phyloP scores from a whole-genome alignment of 176 grass and related monocot genomes.

The Olyra latifolia region DNA sequence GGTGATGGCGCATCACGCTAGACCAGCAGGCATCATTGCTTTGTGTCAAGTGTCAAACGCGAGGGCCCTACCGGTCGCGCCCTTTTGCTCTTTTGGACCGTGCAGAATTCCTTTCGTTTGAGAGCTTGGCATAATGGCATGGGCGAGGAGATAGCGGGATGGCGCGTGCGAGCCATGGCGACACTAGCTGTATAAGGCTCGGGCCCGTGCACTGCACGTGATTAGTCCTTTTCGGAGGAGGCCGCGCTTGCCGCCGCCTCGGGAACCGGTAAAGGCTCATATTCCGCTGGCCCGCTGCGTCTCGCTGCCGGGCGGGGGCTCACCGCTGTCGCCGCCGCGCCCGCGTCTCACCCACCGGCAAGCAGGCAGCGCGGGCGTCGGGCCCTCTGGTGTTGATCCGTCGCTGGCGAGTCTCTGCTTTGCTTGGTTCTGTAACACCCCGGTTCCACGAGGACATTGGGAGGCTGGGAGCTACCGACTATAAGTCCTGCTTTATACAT shows the following conservation, averaged over 20 bases:
- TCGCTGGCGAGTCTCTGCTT: not conserved
- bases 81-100: conserved; percentile 38
- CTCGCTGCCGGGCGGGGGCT: not conserved
- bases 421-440: too few relatives aligned
- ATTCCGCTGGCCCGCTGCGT: conserved; percentile 18
- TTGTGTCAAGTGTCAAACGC: conserved; percentile 45
- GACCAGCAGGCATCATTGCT: conserved; percentile 33
- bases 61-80: conserved; percentile 21
- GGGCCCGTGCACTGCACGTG: conserved; percentile 54
- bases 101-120: conserved; percentile 13
- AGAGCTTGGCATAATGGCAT: conserved; percentile 31
- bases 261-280: conserved; percentile 58
- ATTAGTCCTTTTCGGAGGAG: conserved; percentile 56
- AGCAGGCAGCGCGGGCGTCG: not conserved
- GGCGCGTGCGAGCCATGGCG: too few relatives aligned
- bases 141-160: too few relatives aligned
- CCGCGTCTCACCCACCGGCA: conserved; percentile 17
- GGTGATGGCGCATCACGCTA: not conserved
- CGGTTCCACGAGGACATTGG: too few relatives aligned
- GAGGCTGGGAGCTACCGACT: too few relatives aligned
- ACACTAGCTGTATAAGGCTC: conserved; percentile 9
- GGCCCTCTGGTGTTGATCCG: not conserved
- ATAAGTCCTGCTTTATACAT: too few relatives aligned
- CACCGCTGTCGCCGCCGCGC: not conserved
- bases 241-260: conserved; percentile 50